Conservation (phyloP, 2,329 filamentous ascomycete species). For the Cladobotryum mycophilum region DNA sequence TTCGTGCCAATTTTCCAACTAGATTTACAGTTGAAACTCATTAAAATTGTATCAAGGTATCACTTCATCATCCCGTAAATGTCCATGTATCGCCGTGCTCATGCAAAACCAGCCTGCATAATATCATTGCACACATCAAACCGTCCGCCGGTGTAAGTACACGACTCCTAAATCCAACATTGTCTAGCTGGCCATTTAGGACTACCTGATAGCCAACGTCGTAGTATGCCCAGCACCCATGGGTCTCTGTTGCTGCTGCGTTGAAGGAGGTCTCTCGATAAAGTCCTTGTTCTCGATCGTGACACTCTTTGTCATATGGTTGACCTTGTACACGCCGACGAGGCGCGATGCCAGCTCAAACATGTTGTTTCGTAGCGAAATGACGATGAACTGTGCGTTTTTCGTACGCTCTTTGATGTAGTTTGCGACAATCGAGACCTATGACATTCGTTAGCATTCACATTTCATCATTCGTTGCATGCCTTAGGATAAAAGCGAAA, state of each 20-base stretch:
- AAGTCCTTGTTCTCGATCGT: constrained; percentile 83
- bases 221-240: constrained; percentile 23
- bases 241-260: constrained; percentile 25
- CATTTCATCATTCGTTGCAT: background rate
- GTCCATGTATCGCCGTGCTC: too few relatives aligned
- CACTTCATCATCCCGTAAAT: too few relatives aligned
- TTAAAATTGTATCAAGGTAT: too few relatives aligned
- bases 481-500: background rate
- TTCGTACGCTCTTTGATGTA: constrained; percentile 99
- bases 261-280: constrained; percentile 40
- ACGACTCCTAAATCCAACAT: background rate
- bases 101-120: background rate
- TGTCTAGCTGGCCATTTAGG: background rate
- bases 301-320: constrained; percentile 94
- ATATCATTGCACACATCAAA: background rate
- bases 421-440: constrained; percentile 95
- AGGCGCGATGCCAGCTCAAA: constrained; percentile 94
- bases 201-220: constrained; percentile 30
- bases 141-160: background rate
- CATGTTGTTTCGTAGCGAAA: constrained; percentile 98
- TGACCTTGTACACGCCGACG: constrained; percentile 98
- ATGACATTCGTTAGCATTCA: constrained; percentile 4
- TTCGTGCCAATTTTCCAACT: too few relatives aligned
- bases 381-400: constrained; percentile 98
- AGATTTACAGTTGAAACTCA: too few relatives aligned